Evolutionary conservation across 2,329 filamentous ascomycete species (phyloP).

Genomic region (Aureobasidium mangrovei): DNA sequence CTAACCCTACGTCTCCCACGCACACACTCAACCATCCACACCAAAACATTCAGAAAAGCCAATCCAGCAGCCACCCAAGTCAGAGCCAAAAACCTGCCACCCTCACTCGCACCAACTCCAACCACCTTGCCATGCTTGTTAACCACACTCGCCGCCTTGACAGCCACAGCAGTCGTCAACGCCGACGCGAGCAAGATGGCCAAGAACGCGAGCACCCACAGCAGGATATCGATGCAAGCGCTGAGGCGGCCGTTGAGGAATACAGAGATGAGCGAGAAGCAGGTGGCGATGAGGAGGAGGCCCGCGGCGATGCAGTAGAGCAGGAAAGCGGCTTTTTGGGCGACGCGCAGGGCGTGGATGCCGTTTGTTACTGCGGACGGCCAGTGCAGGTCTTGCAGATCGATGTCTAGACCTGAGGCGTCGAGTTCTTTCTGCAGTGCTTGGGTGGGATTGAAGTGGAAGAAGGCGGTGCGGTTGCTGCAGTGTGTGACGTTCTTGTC

Average conservation of each 20-base stretch:
- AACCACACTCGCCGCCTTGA: constrained; percentile 45
- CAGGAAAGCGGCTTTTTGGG: constrained; percentile 46
- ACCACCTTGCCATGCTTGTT: constrained; percentile 45
- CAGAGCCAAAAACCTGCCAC: constrained; percentile 47
- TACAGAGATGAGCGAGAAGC: constrained; percentile 38
- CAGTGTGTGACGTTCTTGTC: constrained; percentile 47
- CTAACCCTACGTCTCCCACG: not conserved
- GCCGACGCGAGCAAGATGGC: constrained; percentile 65
- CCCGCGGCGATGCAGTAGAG: constrained; percentile 52
- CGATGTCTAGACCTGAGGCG: constrained; percentile 35
- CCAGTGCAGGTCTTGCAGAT: constrained; percentile 47
- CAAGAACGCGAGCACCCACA: constrained; percentile 45
- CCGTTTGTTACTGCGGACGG: constrained; percentile 46
- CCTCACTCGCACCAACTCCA: constrained; percentile 42
- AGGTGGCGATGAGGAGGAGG: constrained; percentile 42
- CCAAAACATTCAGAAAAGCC: constrained; percentile 18
- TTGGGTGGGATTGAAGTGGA: constrained; percentile 47
- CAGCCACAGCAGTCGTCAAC: constrained; percentile 55
- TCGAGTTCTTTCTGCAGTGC: constrained; percentile 43
- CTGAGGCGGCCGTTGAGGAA: constrained; percentile 38
- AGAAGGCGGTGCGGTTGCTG: constrained; percentile 45
- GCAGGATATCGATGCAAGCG: constrained; percentile 42
- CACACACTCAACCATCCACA: constrained; percentile 8
- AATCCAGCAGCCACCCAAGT: constrained; percentile 48
- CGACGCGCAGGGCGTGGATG: constrained; percentile 42